Percentiles rank a stretch among this genome's conserved stretches.
Conservation (phyloP, 345 rosid species). For the Eucalyptus pumila region DNA sequence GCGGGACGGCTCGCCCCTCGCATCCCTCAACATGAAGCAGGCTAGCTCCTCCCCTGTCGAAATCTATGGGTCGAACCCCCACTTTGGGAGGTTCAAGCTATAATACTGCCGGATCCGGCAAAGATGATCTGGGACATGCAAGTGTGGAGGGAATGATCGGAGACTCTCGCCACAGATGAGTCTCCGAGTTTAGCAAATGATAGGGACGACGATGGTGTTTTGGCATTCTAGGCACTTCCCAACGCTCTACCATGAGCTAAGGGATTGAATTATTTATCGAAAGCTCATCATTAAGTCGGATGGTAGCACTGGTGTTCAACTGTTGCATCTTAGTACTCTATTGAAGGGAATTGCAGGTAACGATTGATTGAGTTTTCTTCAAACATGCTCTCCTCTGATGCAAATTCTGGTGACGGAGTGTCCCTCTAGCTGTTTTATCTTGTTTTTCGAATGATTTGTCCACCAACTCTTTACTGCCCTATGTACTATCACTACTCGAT, state of each 20-base stretch:
- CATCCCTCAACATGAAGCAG: background rate
- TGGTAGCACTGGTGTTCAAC: background rate
- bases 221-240: background rate
- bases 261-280: background rate
- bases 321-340: background rate
- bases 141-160: background rate
- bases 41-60: background rate
- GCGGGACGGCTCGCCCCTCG: background rate
- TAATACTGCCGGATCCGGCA: background rate
- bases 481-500: background rate
- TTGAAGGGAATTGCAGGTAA: background rate
- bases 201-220: background rate
- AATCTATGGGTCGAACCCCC: background rate
- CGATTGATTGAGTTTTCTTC: background rate
- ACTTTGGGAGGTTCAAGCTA: background rate
- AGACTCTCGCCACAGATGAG: background rate
- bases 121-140: background rate
- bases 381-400: background rate
- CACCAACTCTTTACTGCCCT: background rate
- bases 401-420: background rate
- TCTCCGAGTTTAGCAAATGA: background rate
- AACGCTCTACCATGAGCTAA: background rate
- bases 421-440: background rate
- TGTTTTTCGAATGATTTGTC: background rate
- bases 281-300: background rate